Percentiles rank a stretch among this genome's conserved stretches.
phyloP scores from a whole-genome alignment of 257 asterid species.

The Solanum etuberosum region DNA sequence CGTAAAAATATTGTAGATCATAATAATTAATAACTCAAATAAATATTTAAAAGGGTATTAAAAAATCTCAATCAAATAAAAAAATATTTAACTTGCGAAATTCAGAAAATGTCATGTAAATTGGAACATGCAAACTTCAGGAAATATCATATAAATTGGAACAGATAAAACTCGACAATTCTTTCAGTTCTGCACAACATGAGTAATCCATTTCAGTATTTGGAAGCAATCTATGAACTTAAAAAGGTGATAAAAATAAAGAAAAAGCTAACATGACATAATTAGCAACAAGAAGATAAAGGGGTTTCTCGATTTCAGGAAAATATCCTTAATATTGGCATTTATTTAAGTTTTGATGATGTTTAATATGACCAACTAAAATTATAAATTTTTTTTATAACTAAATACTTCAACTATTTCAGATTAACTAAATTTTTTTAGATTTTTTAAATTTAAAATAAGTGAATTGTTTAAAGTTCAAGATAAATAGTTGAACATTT shows the following conservation, averaged over 20 bases:
- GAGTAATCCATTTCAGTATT: not conserved
- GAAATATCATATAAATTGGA: too few species aligned
- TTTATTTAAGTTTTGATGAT: not conserved
- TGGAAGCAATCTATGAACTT: not conserved
- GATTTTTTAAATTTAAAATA: too few species aligned
- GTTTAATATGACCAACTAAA: not conserved
- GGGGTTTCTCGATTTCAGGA: not conserved
- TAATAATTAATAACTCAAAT: not conserved
- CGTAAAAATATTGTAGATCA: not conserved
- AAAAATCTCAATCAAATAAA: not conserved
- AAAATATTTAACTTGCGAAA: fast-evolving
- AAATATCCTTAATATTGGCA: not conserved
- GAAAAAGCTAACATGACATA: not conserved
- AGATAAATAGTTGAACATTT: too few species aligned
- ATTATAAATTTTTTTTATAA: too few species aligned
- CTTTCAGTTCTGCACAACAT: too few species aligned
- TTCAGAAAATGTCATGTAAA: not conserved
- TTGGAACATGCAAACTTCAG: too few species aligned
- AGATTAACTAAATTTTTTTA: too few species aligned
- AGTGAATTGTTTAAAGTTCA: too few species aligned
- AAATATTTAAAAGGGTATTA: not conserved
- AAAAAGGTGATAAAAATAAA: not conserved
- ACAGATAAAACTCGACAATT: too few species aligned
- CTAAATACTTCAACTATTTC: too few species aligned
- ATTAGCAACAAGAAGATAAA: not conserved